Evolutionary conservation across 441 rosid species (phyloP), one percentile per base, ranked within the genome.

Genomic region (Erodium moschatum): DNA sequence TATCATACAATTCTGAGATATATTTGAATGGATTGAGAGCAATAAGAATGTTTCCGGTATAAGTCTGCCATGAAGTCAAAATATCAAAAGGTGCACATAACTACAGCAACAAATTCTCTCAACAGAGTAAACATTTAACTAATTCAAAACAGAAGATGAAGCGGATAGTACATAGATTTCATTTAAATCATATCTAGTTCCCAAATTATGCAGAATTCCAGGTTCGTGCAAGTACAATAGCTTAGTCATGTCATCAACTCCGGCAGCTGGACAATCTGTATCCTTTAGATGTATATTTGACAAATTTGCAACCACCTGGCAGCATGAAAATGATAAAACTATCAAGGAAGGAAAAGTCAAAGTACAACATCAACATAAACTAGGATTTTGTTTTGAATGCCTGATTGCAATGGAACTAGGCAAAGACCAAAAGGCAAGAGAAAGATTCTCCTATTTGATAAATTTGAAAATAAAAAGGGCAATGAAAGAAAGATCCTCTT

Each of bases 231-330:
- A 73, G 75, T 93, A 93, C 5, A 97, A 89, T 10, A 93, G 89
- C 84, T 88, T 93, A 70, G 97, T 91, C 98, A 93, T 93, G 83
- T 91, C 98, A 84, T 91, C 97, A 71, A 93, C 96, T 64, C 98
- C 98, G 48, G 93, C 96, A 18, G 97, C 84, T 42, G 97, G 95
- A 76, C 96, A 92, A 82, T 89, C 96, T 77, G 81, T 74, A 69
- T 93, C 97, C 56, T 89, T 93, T 20, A 96, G 96, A 74, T 88
- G 87, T 79, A 91, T 65, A 77, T 85, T 88, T 20, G 95, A 85
- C 72, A 93, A 71, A 40, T 76, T 82, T 65, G 88, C 87, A 35
- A 82, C 84, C 64, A 93, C 64, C 98, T 92, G 76, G 16, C 12
- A 70, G 44, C 63, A 21, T 8, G 6, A 60, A 60, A 60, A 4